Evolutionary conservation across 75 land plant species (phyloP).

Genomic region (Sequoiadendron giganteum): DNA sequence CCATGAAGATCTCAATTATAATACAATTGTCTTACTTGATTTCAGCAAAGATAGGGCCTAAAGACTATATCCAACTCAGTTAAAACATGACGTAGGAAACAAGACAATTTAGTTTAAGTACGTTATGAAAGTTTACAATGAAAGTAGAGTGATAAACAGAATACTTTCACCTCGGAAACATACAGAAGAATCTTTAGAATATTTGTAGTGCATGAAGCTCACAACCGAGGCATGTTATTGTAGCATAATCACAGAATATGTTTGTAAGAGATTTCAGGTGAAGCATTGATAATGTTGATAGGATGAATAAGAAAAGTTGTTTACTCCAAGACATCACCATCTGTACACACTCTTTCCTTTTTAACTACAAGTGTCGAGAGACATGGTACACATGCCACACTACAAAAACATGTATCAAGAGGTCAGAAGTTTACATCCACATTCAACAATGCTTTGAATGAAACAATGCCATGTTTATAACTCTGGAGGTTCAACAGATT

Average conservation of each 20-base stretch:
- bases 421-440: neutral
- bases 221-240: neutral
- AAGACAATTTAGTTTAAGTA: neutral
- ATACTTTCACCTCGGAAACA: neutral
- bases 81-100: neutral
- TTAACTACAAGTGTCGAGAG: neutral
- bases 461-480: neutral
- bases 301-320: neutral
- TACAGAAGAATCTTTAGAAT: neutral
- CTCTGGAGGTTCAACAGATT: neutral
- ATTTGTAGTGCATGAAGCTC: neutral
- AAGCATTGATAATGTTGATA: neutral
- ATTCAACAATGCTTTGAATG: neutral
- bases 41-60: neutral
- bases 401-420: neutral
- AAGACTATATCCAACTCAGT: neutral
- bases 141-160: neutral
- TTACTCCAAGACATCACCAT: neutral
- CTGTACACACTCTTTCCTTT: neutral
- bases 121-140: neutral
- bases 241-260: neutral
- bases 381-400: neutral
- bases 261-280: neutral
- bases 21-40: neutral
- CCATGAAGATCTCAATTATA: neutral